Evolutionary conservation across 108 stramenopile genomes (phyloP), one percentile per base, ranked within the genome.

Genomic region (Nitzschia palea): DNA sequence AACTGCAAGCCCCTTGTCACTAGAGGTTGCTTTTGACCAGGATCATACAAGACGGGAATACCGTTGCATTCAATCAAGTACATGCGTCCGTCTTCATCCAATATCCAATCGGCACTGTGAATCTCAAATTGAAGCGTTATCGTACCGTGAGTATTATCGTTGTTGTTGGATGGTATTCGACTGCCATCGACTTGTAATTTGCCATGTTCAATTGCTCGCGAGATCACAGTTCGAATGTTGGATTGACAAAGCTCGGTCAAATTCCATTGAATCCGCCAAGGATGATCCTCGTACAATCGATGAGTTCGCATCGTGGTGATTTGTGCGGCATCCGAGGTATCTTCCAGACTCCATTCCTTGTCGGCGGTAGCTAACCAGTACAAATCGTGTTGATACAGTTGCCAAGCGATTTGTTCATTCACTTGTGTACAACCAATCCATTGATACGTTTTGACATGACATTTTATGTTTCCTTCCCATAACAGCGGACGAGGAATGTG

Each of bases 51-150:
- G 20, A 82, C 82, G 2, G 75, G 78, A 26, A 57, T 57, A 32
- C 74, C 67, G 31, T 84, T 80, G 55, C 73, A 79, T 59, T 84
- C 83, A 55, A 84, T 68, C 55, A 73, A 29, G 34, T 56, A 80
- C 25, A 56, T 54, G 40, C 57, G 67, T 0, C 68, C 77, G 32
- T 67, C 23, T 17, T 55, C 54, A 70, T 84, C 79, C 32, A 77
- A 47, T 66, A 80, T 64, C 44, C 73, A 78, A 65, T 80, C 79
- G 2, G 76, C 64, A 34, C 67, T 70, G 44, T 71, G 70, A 27
- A 84, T 29, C 61, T 84, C 83, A 68, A 73, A 84, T 64, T 80
- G 83, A 14, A 67, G 4, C 6, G 29, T 59, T n/a, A n/a, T n/a
- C 30, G 18, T 26, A 8, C 1, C 6, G 12, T 44, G 28, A 1